Base-by-base conservation (phyloP, 1,284 basidiomycete genomes). In the Chondrostereum purpureum region DNA sequence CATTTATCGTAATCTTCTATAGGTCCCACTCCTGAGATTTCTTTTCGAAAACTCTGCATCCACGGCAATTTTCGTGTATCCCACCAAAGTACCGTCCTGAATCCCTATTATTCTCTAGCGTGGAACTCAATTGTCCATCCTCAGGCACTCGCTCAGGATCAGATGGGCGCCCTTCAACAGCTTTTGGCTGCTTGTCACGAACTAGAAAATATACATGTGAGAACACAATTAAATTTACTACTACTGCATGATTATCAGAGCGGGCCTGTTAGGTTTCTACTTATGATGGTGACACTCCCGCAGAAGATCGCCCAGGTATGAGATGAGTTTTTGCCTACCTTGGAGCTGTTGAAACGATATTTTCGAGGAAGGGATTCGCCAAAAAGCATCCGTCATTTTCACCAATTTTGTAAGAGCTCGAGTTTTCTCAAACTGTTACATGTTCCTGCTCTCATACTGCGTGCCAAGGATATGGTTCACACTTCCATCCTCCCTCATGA, bases 141-240 rank as follows among this genome's bases (percentile, higher is more conserved):
- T 31, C 16, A 88, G 83, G 92, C 92, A 6, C 69, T 95, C 21
- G 92, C 92, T 1, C 92, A 95, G 63, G 92, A 95, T 59, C 92
- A 95, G 62, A 79, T 76, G 51, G 64, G 67, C 3, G 80, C 84
- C 0, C 61, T 92, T 34, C 77, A 85, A 47, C 77, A 83, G 44
- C 59, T 95, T 4, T 56, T 94, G 1, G 69, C 58, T 47, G 68
- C 72, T 6, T 85, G 79, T 58, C 71, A 79, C 0, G 77, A 79
- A 3, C 69, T 92, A 10, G 74, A 77, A 48, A 69, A 83, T 43
- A 64, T 86, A 34, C 71, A 72, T 57, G 80, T 86, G 35, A 24
- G 45, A 44, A 42, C 10, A n/a, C 35, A 20, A 17, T 39, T 12
- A 20, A 4, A 12, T 14, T 38, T 10, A 2, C 18, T 33, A 13